Base-by-base conservation (phyloP, 2,329 filamentous ascomycete genomes). In the Mycogone perniciosa region DNA sequence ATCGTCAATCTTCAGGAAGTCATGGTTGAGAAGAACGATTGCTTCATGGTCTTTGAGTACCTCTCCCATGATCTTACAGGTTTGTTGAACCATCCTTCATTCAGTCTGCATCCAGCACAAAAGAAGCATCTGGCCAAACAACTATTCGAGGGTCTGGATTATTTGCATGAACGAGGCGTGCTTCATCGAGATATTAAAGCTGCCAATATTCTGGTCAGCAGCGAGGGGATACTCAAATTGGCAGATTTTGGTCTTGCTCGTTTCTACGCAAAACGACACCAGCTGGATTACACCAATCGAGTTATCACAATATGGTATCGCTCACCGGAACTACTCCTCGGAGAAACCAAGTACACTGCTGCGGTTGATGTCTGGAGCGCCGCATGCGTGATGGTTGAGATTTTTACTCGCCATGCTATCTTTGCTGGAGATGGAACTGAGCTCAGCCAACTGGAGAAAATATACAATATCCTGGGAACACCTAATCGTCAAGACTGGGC, bases 11-110 rank as follows among this genome's bases (percentile, higher is more conserved):
- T 96, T 13, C 82, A 88, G 57, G 90, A 96, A 70, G 89, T 95
- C 58, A 99, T 99, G 93, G 93, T 99, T 2, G 93, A 99, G 71
- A 88, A 86, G 64, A 97, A 97, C 59, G 91, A 97, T 69, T 99
- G 93, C 67, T 99, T 95, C 70, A 99, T 99, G 93, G 93, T 99
- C 3, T 99, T 99, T 58, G 93, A 99, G 67, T 99, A 99, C 64
- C 78, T 97, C 31, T 92, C 93, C 1, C 93, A 99, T 66, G 93
- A 99, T 67, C 75, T 99, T 54, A 99, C 93, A 3, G 93, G 93
- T 10, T 76, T 99, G 31, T 81, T 99, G 54, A 97, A 97, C 62
- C 93, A 99, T 63, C 93, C 93, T 0, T 86, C 86, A 0, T 99
- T 96, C 70, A 85, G 85, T 53, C 80, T 99, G 10, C 87, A 93